Percentiles rank a stretch among this genome's conserved stretches.
These are phyloP conservation scores for Ganoderma sinense DNA, from an alignment of 1,284 basidiomycete genomes.

Conservation along the genomic window DNA sequence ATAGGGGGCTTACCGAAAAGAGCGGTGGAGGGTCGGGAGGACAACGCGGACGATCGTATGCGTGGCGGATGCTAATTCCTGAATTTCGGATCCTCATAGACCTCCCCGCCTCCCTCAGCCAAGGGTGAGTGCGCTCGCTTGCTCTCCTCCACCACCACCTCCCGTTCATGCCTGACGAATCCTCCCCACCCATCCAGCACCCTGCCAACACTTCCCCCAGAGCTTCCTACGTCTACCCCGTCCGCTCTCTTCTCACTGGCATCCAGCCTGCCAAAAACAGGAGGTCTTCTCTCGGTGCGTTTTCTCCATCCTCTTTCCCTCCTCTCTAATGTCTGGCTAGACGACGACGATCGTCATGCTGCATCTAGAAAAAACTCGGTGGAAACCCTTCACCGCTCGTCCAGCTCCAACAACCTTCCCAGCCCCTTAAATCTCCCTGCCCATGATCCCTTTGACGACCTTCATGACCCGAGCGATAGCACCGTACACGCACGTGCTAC, in stretches of 20 bases:
- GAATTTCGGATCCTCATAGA: not conserved
- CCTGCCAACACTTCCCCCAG: not conserved
- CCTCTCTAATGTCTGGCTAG: constrained; percentile 15
- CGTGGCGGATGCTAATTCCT: not conserved
- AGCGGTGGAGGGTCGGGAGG: not conserved
- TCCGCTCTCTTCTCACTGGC: constrained; percentile 41
- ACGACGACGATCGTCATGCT: constrained; percentile 7
- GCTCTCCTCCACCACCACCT: constrained; percentile 4
- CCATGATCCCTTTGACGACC: not conserved
- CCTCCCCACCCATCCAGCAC: not conserved
- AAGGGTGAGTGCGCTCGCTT: not conserved
- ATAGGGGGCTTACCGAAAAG: not conserved
- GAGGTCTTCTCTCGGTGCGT: not conserved
- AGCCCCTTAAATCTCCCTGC: not conserved
- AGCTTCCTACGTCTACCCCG: constrained; percentile 41
- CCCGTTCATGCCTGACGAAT: constrained; percentile 10
- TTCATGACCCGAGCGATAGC: not conserved
- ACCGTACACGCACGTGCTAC: not conserved
- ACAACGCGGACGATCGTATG: not conserved
- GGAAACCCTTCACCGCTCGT: not conserved
- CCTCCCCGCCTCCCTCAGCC: not conserved
- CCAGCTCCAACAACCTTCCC: not conserved
- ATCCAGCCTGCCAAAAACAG: constrained; percentile 47
- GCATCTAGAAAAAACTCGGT: not conserved
- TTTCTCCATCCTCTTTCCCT: constrained; percentile 4